Base-by-base conservation (phyloP, 179 eudicot genomes). In the Patellifolia procumbens region DNA sequence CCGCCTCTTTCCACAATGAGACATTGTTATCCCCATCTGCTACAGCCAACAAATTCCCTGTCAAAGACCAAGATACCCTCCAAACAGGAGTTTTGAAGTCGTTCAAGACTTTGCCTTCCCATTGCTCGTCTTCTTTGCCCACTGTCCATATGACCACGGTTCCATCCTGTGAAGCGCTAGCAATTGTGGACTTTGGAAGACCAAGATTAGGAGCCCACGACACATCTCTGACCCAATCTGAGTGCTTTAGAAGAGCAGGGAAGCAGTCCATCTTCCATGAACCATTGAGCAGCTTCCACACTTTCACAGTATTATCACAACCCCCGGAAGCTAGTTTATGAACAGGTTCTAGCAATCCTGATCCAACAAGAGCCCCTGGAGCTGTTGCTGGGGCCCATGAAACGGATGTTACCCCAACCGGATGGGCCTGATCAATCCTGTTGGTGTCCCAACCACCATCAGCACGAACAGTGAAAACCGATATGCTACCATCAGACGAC, bases 171-270 rank as follows among this genome's bases (percentile, higher is more conserved):
- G 98, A 91, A 45, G 94, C 94, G 60, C 98, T 93, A 31, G 98
- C 98, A 31, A 93, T 87, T 3, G 98, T 93, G 4, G 98, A 90
- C 82, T 91, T 93, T 0, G 94, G 89, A 78, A 93, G 97, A 17
- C 98, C 98, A 83, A 93, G 85, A 74, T 90, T 91, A 26, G 98
- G 98, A 29, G 98, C 98, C 98, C 98, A 93, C 7, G 98, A 88
- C 56, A 93, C 98, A 82, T 91, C 95, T 64, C 98, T 87, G 73
- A 93, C 98, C 97, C 94, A 86, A 85, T 93, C 97, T 8, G 82
- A 66, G 61, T 93, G 97, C 87, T 68, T 91, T 77, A 85, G 94
- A 81, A 93, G 90, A 49, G 97, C 94, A 53, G 98, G 97, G 80
- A 88, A 89, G 78, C 92, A 87, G 53, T 88, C 97, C 91, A 91